phyloP scores from a whole-genome alignment of 805 yeast genomes.

The Candida jianshihensis region DNA sequence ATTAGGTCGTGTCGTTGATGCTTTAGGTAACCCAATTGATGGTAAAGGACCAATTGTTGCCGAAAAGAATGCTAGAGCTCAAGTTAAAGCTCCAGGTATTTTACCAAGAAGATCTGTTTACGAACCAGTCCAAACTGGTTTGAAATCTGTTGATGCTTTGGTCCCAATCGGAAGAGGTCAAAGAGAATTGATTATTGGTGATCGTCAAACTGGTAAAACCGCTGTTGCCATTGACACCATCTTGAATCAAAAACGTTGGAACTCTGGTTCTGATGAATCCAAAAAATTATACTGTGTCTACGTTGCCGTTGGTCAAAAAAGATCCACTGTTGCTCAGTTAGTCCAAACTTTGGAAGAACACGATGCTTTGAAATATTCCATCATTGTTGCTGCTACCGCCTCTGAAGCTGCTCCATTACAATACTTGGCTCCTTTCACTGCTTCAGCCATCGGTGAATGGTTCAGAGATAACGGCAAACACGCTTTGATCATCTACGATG shows the following conservation, averaged over 20 bases:
- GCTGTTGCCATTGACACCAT: constrained; percentile 98
- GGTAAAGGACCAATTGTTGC: constrained; percentile 98
- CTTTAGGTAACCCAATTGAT: constrained; percentile 98
- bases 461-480: constrained; percentile 99
- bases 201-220: constrained; percentile 99
- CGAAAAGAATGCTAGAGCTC: constrained; percentile 85
- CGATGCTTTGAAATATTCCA: constrained; percentile 96
- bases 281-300: constrained; percentile 99
- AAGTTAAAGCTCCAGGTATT: constrained; percentile 99
- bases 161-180: constrained; percentile 99
- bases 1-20: constrained; percentile 99
- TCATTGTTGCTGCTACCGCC: constrained; percentile 99
- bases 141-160: constrained; percentile 96
- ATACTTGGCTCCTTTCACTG: constrained; percentile 99
- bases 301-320: constrained; percentile 99
- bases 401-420: constrained; percentile 99
- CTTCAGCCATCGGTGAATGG: constrained; percentile 99
- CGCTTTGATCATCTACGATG: constrained; percentile 95
- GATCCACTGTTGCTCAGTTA: constrained; percentile 99
- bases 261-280: constrained; percentile 87
- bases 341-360: constrained; percentile 98
- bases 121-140: constrained; percentile 99
- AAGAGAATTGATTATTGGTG: constrained; percentile 99
- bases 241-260: constrained; percentile 99
- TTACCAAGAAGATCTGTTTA: constrained; percentile 97